Evolutionary conservation across 2,329 filamentous ascomycete genomes (phyloP), one percentile per base, ranked within the genome.

Genomic region (Penicillium palitans): DNA sequence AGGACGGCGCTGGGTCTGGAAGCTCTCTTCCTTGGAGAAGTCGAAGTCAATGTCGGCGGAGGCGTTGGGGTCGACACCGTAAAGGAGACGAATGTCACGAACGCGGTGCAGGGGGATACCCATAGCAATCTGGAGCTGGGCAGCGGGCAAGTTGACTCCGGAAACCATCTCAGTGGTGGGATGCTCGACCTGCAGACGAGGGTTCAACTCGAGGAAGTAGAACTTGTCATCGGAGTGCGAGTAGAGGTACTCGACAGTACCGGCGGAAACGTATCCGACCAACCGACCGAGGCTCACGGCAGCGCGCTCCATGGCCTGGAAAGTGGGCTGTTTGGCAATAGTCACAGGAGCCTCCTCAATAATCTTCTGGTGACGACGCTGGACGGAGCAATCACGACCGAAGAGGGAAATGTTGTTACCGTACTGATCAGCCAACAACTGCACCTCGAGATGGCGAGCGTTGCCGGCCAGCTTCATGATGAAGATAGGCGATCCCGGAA

Each of bases 361-460:
- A 77, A 99, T 99, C 84, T 99, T 99, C 79, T 99, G 96, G 80
- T 99, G 96, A 76, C 95, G 87, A 78, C 95, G 87, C 82, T 99
- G 95, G 15, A 99, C 95, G 67, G 95, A 99, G 76, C 95, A 99
- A 81, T 99, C 95, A 87, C 95, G 89, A 73, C 95, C 95, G 70
- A 98, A 99, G 52, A 99, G 87, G 9, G 95, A 99, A 74, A 99
- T 97, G 81, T 98, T 98, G 86, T 99, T 97, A 73, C 96, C 95
- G 76, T 99, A 99, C 83, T 99, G 92, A 81, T 99, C 96, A 65
- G 95, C 96, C 54, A 99, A 84, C 65, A 99, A 83, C 80, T 99
- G 95, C 58, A 99, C 96, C 79, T 99, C 95, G 80, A 99, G 82
- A 84, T 99, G 95, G 68, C 95, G 85, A 41, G 95, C 95, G 74